A percentile compares a stretch with the other conserved stretches of the same genome.
Conservation (phyloP, 306 rosid genomes). For the Abrus precatorius region DNA sequence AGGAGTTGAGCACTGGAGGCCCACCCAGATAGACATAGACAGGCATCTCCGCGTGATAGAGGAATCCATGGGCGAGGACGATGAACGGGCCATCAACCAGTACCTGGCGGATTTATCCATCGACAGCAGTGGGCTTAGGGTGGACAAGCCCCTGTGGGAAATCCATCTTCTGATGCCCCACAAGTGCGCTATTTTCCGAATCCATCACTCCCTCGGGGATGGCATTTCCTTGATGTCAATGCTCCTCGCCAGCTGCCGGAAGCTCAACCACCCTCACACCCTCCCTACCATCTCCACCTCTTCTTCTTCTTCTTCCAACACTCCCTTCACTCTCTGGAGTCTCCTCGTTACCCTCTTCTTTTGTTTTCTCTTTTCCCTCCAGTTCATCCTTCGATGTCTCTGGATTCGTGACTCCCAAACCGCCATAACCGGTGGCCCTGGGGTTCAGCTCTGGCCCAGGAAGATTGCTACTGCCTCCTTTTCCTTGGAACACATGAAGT, state of each 20-base stretch:
- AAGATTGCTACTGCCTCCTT: constrained; percentile 77
- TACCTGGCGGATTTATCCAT: constrained; percentile 68
- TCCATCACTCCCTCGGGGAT: constrained; percentile 87
- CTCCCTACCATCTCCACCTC: constrained; percentile 50
- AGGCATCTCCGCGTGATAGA: constrained; percentile 57
- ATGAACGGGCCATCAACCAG: constrained; percentile 57
- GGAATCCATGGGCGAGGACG: constrained; percentile 35
- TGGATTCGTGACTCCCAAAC: constrained; percentile 75
- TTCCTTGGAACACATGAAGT: constrained; percentile 72
- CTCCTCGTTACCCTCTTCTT: constrained; percentile 49
- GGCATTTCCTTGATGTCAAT: constrained; percentile 89
- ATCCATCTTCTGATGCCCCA: constrained; percentile 72
- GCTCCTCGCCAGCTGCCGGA: constrained; percentile 71
- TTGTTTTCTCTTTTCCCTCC: constrained; percentile 57
- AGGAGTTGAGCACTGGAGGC: constrained; percentile 83
- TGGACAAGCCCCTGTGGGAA: constrained; percentile 89
- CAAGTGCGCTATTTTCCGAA: constrained; percentile 64
- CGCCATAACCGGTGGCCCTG: constrained; percentile 72
- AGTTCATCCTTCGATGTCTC: constrained; percentile 55
- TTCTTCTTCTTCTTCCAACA: background rate
- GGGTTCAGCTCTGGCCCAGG: constrained; percentile 93
- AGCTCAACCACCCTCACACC: constrained; percentile 46
- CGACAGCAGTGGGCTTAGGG: constrained; percentile 44
- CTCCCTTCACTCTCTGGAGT: constrained; percentile 11
- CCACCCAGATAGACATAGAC: constrained; percentile 61